These are phyloP conservation scores for Penicillium sp. DNA, from an alignment of 2,329 filamentous ascomycete genomes.

Conservation along the genomic window DNA sequence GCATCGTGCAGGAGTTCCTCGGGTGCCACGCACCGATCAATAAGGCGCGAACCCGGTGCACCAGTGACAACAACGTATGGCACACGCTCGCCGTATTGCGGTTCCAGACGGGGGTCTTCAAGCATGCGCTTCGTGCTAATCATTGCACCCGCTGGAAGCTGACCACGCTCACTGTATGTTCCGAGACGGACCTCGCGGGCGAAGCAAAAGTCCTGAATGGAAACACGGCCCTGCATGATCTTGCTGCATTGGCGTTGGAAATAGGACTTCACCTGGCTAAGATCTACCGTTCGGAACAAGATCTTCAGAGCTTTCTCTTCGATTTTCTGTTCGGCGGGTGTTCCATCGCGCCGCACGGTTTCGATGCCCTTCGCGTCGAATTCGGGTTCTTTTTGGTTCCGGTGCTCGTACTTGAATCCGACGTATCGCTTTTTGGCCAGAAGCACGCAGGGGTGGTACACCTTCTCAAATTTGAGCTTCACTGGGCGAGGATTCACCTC, in stretches of 20 bases:
- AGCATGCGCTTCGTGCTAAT: conserved; percentile 85
- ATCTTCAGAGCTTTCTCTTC: conserved; percentile 87
- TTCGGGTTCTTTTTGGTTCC: conserved; percentile 69
- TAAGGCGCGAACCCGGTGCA: conserved; percentile 75
- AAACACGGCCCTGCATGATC: conserved; percentile 83
- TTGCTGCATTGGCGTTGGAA: conserved; percentile 88
- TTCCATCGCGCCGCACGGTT: conserved; percentile 91
- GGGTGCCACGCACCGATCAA: conserved; percentile 85
- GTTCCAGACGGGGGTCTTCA: conserved; percentile 77
- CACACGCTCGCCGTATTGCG: conserved; percentile 90
- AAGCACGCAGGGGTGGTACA: conserved; percentile 91
- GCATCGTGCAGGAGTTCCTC: conserved; percentile 74
- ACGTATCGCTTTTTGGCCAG: conserved; percentile 97
- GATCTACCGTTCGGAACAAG: conserved; percentile 82
- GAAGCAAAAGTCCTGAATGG: conserved; percentile 93
- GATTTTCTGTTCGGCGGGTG: conserved; percentile 92
- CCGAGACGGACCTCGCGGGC: conserved; percentile 87
- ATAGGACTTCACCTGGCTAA: conserved; percentile 82
- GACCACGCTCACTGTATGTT: conserved; percentile 75
- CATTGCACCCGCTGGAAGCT: conserved; percentile 78
- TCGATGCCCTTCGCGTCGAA: conserved; percentile 99
- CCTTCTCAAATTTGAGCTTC: conserved; percentile 97
- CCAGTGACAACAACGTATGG: conserved; percentile 92
- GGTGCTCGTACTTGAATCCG: conserved; percentile 89
- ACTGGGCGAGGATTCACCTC: conserved; percentile 84